phyloP scores from a whole-genome alignment of 1,284 basidiomycete species.

The Ustilago crameri region DNA sequence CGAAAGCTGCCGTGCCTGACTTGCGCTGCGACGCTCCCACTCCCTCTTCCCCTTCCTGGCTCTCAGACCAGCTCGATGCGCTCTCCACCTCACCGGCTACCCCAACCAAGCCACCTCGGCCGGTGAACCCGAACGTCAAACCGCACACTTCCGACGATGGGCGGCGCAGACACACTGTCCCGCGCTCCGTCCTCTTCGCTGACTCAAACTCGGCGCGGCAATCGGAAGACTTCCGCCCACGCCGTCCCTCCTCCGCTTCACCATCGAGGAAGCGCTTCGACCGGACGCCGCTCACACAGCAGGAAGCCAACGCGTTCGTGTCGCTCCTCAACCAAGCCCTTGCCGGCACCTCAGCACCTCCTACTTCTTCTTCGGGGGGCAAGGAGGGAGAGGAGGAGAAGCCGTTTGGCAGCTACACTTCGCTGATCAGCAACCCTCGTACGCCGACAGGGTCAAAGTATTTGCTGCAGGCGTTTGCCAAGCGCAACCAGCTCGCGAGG shows the following conservation, averaged over 20 bases:
- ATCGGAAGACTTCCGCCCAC: constrained; percentile 20
- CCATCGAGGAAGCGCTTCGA: constrained; percentile 23
- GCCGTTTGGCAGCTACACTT: constrained; percentile 43
- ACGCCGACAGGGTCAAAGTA: constrained; percentile 21
- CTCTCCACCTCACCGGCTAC: constrained; percentile 15
- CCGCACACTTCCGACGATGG: background rate
- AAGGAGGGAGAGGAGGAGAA: constrained; percentile 5
- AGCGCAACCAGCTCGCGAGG: constrained; percentile 23
- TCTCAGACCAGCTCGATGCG: constrained; percentile 38
- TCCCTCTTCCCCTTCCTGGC: constrained; percentile 17
- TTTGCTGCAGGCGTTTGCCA: constrained; percentile 35
- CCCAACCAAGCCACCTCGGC: background rate
- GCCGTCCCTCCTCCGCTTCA: background rate
- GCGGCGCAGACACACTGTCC: constrained; percentile 16
- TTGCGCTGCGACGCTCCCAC: constrained; percentile 1
- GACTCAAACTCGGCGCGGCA: constrained; percentile 23
- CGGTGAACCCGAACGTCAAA: background rate
- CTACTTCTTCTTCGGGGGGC: constrained; percentile 1
- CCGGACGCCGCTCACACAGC: constrained; percentile 31
- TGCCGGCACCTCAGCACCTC: constrained; percentile 9
- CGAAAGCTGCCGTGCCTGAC: constrained; percentile 10
- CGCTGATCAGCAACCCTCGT: constrained; percentile 27
- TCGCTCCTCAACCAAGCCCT: constrained; percentile 37
- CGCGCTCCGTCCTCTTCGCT: constrained; percentile 44
- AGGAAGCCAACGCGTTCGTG: constrained; percentile 46